Evolutionary conservation across 768 basidiomycete species (phyloP), one percentile per base, ranked within the genome.

Genomic region (Coprinopsis marcescibilis): DNA sequence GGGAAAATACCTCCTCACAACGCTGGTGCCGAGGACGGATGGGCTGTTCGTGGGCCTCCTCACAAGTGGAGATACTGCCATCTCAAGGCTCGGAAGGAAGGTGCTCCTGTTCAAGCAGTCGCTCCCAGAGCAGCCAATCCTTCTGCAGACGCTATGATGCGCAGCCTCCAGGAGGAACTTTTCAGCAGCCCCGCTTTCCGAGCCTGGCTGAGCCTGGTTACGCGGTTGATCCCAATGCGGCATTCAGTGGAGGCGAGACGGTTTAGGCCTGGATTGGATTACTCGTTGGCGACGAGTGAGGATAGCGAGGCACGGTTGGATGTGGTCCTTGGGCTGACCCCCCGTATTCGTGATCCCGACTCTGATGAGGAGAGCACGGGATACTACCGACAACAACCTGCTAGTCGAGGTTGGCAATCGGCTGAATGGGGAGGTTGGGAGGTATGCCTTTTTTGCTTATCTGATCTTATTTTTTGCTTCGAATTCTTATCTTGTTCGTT

Each of bases 361-460:
- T 61, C 59, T 36, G 63, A 64, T 55, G 58, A 52, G 21, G 61
- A 55, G 39, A 48, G 33, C 30, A 49, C 44, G 33, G 52, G 29
- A 44, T 50, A 15, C 35, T 40, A 47, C 25, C 34, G 45, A 11
- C 33, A 25, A 25, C 45, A 46, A 35, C 24, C 44, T 15, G 35
- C 48, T 48, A 52, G 15, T 12, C 12, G 59, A 23, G 80, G 79
- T 12, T 89, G 88, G 88, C 72, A 78, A 58, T 71, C 71, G 13
- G 84, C 85, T 10, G 81, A 81, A 52, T 89, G 83, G 80, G 95
- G 95, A 38, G 95, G 89, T 14, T 97, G 94, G 93, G 93, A 97
- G 77, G 89, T 88, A 49, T 38, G 75, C 60, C 37, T 48, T 10
- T 42, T 40, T 45, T 46, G 51, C 30, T 43, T 51, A 35, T 29